Evolutionary conservation across 352 stramenopile species (phyloP).

Genomic region (Phytophthora megakarya): DNA sequence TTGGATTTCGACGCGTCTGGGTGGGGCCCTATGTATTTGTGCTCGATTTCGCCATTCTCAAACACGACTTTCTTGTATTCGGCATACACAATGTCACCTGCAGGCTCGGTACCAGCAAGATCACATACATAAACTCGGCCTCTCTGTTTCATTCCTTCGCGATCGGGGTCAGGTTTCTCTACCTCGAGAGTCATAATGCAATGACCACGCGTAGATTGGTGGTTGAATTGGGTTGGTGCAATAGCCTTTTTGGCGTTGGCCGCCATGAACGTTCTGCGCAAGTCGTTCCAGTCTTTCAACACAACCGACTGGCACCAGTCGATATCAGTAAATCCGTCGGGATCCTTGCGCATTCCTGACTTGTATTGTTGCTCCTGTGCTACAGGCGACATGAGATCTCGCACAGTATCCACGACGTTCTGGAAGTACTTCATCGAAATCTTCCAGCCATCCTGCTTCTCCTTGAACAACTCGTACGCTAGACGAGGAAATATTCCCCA

Average conservation of each 20-base stretch:
- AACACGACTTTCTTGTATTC: constrained; percentile 94
- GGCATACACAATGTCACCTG: constrained; percentile 93
- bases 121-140: constrained; percentile 95
- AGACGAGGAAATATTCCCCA: constrained; percentile 93
- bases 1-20: constrained; percentile 92
- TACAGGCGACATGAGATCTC: constrained; percentile 94
- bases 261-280: constrained; percentile 89
- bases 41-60: constrained; percentile 91
- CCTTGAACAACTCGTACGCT: constrained; percentile 94
- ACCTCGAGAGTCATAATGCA: constrained; percentile 97
- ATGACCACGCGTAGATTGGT: constrained; percentile 93
- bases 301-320: constrained; percentile 93
- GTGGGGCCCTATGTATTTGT: constrained; percentile 92
- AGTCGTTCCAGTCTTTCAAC: constrained; percentile 94
- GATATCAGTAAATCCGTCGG: constrained; percentile 95
- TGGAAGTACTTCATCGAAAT: constrained; percentile 98
- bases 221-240: constrained; percentile 94
- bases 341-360: constrained; percentile 93
- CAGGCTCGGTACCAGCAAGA: constrained; percentile 92
- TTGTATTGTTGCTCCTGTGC: constrained; percentile 95
- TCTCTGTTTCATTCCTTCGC: constrained; percentile 88
- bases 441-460: constrained; percentile 96
- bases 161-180: constrained; percentile 92
- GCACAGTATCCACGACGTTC: constrained; percentile 95
- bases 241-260: constrained; percentile 94